Percentiles rank a stretch among this genome's conserved stretches.
Conservation (phyloP, 345 rosid genomes). For the Nasturtium officinale region DNA sequence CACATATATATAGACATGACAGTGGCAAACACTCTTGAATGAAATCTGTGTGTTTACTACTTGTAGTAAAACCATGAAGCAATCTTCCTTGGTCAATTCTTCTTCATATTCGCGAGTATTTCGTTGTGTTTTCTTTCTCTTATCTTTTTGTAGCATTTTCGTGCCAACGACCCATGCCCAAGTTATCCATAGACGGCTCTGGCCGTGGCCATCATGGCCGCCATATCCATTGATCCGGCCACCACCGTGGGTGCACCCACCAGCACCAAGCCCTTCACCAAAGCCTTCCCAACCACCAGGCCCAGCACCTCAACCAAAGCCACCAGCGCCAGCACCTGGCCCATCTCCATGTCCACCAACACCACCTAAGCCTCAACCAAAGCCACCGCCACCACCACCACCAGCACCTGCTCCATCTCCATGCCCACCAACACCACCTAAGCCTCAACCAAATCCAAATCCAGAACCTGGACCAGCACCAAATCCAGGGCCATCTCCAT, state of each 20-base stretch:
- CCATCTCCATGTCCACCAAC: conserved; percentile 25
- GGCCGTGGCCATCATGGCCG: conserved; percentile 40
- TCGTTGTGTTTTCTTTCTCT: conserved; percentile 23
- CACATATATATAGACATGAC: conserved; percentile 6
- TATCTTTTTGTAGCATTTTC: conserved; percentile 25
- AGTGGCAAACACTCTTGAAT: conserved; percentile 22
- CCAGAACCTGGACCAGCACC: conserved; percentile 32
- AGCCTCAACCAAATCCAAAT: conserved; percentile 30
- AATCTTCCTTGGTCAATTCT: conserved; percentile 14
- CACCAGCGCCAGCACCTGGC: too few species aligned
- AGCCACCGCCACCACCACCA: conserved; percentile 9
- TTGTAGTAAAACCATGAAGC: conserved; percentile 39
- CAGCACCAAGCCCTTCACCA: conserved; percentile 31
- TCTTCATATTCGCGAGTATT: conserved; percentile 21
- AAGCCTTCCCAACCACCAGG: neutral
- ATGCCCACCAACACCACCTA: conserved; percentile 15
- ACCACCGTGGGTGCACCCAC: conserved; percentile 30
- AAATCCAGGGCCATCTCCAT: conserved; percentile 19
- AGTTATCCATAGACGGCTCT: conserved; percentile 33
- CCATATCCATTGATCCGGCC: conserved; percentile 33
- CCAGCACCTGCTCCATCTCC: neutral
- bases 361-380: conserved; percentile 34
- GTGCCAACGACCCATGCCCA: conserved; percentile 31
- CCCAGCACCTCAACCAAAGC: neutral
- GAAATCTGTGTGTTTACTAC: conserved; percentile 1